Base-by-base conservation (phyloP, 2,329 filamentous ascomycete genomes). In the Colletotrichum sp. region DNA sequence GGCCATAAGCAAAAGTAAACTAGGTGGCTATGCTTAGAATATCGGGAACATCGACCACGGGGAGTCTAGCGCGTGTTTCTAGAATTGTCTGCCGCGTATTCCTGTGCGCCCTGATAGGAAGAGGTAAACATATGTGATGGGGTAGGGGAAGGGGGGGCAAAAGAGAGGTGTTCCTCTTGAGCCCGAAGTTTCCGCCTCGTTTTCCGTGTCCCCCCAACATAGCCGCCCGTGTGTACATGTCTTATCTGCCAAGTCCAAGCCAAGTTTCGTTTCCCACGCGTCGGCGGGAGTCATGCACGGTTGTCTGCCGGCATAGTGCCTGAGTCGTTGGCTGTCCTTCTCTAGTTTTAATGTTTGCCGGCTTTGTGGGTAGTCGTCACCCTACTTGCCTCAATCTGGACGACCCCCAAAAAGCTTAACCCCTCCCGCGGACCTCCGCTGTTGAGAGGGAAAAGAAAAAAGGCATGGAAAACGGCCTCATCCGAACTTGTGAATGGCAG, bases 401-500 rank as follows among this genome's bases (percentile, higher is more conserved):
- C 12, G 38, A 51, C 33, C n/a, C 64, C 12, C 6, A 18, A 38
- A 70, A 73, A 73, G 67, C 70, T 65, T 66, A 70, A 61, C 13
- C n/a, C 54, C 31, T 54, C 27, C 31, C 12, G 24, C 24, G 54
- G 61, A 34, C 36, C 21, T 29, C 43, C 36, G 13, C 61, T 34
- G 59, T 21, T 43, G 59, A 27, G 34, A 11, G 33, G 18, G 6
- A n/a, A 36, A 31, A 38, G 43, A 47, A 0, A 7, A 9, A 51
- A 51, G 43, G 13, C n/a, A 51, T 51, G 43, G 43, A 51, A 51
- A 51, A 51, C 43, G 43, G 68, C 57, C 63, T 67, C 68, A 29
- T 71, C 71, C 55, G 62, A 73, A 63, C 33, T 73, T 73, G 27
- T 31, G 24, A 51, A n/a, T 66, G 71, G 68, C 54, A 71, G 16